Evolutionary conservation across 192 early-diverging fungal species (phyloP).

Genomic region (Mortierella alpina): DNA sequence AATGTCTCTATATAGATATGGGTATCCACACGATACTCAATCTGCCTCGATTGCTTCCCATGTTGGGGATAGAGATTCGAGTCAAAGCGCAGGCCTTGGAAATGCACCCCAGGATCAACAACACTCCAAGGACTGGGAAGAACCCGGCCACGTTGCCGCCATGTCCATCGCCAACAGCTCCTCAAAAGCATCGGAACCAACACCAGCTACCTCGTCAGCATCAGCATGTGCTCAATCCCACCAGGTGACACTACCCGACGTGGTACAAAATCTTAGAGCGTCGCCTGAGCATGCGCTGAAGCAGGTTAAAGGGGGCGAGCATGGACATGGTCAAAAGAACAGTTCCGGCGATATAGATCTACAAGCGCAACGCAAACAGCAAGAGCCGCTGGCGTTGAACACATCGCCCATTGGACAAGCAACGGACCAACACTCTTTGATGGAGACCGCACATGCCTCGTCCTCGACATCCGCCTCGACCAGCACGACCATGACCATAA

Average conservation of each 20-base stretch:
- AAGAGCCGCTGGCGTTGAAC: conserved; percentile 6
- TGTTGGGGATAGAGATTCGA: no score
- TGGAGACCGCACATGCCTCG: conserved; percentile 20
- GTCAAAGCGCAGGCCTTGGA: no score
- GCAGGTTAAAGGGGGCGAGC: neutral
- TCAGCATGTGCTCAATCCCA: neutral
- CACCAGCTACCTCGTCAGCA: neutral
- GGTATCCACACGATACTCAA: no score
- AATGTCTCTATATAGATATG: no score
- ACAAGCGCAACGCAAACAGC: conserved; percentile 6
- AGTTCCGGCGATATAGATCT: conserved; percentile 12
- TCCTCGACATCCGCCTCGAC: conserved; percentile 14
- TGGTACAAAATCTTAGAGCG: neutral
- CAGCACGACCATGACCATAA: neutral
- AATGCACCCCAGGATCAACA: no score
- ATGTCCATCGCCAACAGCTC: no score
- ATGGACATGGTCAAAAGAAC: conserved; percentile 6
- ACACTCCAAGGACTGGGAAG: no score
- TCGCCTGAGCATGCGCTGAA: neutral
- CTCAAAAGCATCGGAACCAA: neutral
- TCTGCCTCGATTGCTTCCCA: no score
- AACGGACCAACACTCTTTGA: conserved; percentile 23
- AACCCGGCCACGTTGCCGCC: no score
- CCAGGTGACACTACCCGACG: neutral
- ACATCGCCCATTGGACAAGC: conserved; percentile 20